Evolutionary conservation across 176 grass and related monocot genomes (phyloP).

Genomic region (Zoysia japonica): DNA sequence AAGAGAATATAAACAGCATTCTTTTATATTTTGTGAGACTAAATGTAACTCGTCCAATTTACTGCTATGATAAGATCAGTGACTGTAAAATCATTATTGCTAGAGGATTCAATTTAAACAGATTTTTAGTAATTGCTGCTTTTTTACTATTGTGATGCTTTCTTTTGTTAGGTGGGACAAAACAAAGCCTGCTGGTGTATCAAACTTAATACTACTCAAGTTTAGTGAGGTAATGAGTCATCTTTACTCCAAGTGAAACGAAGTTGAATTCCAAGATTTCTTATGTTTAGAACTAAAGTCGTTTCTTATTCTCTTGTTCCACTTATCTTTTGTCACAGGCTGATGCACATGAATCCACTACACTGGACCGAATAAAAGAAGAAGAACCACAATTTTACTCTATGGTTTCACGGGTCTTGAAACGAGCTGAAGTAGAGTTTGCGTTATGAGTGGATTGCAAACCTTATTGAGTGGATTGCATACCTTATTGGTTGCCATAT

Average conservation of each 20-base stretch:
- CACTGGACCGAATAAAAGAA: constrained; percentile 57
- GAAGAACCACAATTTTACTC: constrained; percentile 75
- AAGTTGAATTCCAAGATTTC: constrained; percentile 3
- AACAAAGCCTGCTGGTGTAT: constrained; percentile 76
- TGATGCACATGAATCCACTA: constrained; percentile 75
- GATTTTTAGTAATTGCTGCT: background rate
- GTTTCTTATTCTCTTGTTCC: constrained; percentile 11
- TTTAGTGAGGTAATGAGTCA: constrained; percentile 72
- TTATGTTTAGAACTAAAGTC: background rate
- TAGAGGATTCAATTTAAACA: background rate
- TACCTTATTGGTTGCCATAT: background rate
- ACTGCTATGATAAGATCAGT: background rate
- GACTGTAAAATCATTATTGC: background rate
- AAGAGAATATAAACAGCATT: background rate
- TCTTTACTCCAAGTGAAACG: background rate
- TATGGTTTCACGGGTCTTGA: constrained; percentile 61
- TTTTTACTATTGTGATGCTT: constrained; percentile 10
- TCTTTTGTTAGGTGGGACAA: constrained; percentile 76
- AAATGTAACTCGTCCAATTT: background rate
- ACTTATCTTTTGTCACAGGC: constrained; percentile 46
- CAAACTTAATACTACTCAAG: constrained; percentile 91
- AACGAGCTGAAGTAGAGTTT: constrained; percentile 69
- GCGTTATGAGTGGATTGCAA: constrained; percentile 32
- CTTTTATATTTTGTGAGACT: background rate
- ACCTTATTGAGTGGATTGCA: background rate